Conservation (phyloP, 208 protist species). For the Trypanosoma lewisi region DNA sequence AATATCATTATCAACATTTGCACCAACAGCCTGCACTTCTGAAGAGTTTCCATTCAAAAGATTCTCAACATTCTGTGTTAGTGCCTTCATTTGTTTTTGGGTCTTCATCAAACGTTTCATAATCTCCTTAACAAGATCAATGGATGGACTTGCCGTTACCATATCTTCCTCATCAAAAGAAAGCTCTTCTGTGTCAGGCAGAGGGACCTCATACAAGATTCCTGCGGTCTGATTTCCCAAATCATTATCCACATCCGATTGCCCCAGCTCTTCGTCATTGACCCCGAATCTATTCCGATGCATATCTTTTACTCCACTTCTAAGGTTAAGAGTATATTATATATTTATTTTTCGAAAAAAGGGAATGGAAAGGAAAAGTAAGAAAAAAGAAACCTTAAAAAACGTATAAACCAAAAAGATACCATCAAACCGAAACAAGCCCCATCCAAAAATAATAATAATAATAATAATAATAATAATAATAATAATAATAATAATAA, state of each 20-base stretch:
- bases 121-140: conserved; percentile 25
- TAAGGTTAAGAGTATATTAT: background rate
- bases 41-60: background rate
- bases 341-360: too few relatives aligned
- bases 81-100: conserved; percentile 26
- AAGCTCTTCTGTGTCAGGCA: conserved; percentile 8
- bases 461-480: too few relatives aligned
- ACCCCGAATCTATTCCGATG: background rate
- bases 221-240: background rate
- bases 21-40: background rate
- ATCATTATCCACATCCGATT: background rate
- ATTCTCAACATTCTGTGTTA: conserved; percentile 12
- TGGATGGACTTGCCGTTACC: conserved; percentile 19
- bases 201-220: background rate
- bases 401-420: too few relatives aligned
- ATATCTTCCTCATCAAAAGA: conserved; percentile 29
- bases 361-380: too few relatives aligned
- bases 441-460: too few relatives aligned
- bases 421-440: too few relatives aligned
- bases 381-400: too few relatives aligned
- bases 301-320: background rate
- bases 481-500: too few relatives aligned
- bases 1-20: conserved; percentile 1
- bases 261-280: background rate
- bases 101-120: conserved; percentile 31